Percentiles rank a stretch among this genome's conserved stretches.
Evolutionary conservation across 805 yeast genomes (phyloP).

Genomic region (Jamesozyma piceae): DNA sequence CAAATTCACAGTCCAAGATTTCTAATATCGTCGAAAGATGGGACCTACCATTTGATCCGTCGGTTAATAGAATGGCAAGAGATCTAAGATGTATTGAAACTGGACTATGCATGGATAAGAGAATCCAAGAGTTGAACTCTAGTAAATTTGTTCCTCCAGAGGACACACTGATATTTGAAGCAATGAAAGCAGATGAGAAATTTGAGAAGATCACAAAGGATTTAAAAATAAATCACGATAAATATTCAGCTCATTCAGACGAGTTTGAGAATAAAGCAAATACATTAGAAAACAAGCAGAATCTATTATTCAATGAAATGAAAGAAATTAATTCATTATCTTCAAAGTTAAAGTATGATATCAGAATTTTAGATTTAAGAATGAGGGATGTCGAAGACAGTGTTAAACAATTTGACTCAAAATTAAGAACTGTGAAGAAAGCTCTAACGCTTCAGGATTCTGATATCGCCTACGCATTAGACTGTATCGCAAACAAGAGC

Average conservation of each 20-base stretch:
- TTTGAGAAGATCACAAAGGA: conserved; percentile 8
- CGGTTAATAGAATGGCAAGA: conserved; percentile 24
- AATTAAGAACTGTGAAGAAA: conserved; percentile 16
- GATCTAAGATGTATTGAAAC: conserved; percentile 8
- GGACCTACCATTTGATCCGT: conserved; percentile 27
- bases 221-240: conserved; percentile 12
- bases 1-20: conserved; percentile 19
- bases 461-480: conserved; percentile 5
- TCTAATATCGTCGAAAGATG: conserved; percentile 22
- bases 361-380: conserved; percentile 48
- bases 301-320: conserved; percentile 20
- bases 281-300: conserved; percentile 21
- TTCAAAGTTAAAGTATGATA: conserved; percentile 58
- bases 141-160: background rate
- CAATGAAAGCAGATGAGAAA: conserved; percentile 3
- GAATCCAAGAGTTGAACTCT: background rate
- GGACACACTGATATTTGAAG: background rate
- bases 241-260: conserved; percentile 12
- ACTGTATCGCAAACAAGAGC: conserved; percentile 9
- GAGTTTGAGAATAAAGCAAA: conserved; percentile 15
- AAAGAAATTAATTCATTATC: conserved; percentile 33
- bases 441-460: conserved; percentile 8
- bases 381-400: conserved; percentile 62
- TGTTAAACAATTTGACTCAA: conserved; percentile 36
- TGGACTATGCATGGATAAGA: background rate